Evolutionary conservation across 2,329 filamentous ascomycete genomes (phyloP).

Genomic region (Trichoderma guizhouense): DNA sequence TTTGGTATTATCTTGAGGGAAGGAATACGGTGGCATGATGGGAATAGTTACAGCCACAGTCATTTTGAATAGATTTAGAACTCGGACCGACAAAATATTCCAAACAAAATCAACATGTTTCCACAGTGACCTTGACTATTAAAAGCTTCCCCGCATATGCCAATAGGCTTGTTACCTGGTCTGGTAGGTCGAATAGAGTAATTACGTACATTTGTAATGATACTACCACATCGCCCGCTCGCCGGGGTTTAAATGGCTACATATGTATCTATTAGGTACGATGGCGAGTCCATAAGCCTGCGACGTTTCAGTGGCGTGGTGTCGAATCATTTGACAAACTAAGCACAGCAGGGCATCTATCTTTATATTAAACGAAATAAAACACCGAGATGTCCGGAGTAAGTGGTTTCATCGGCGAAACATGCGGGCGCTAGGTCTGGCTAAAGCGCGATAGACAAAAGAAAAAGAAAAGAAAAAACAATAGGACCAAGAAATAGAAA

Average conservation of each 20-base stretch:
- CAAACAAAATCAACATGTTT: not conserved
- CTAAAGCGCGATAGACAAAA: not conserved
- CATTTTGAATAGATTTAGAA: not conserved
- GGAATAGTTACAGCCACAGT: not conserved
- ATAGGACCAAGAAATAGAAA: not conserved
- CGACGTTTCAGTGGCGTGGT: not conserved
- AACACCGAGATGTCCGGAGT: not conserved
- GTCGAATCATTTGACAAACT: not conserved
- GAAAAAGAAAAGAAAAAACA: too few relatives aligned
- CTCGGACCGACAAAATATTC: not conserved
- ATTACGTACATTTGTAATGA: not conserved
- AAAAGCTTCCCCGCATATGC: not conserved
- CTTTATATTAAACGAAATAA: not conserved
- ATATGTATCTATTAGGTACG: not conserved
- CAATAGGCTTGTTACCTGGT: not conserved
- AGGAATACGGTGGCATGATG: not conserved
- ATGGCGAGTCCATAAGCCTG: not conserved
- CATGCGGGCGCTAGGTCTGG: not conserved
- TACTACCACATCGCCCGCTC: not conserved
- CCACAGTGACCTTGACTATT: not conserved
- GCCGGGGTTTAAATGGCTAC: not conserved
- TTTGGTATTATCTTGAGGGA: not conserved
- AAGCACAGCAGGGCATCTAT: not conserved
- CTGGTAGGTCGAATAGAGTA: not conserved
- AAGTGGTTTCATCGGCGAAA: conserved; percentile 4